Base-by-base conservation (phyloP, 805 yeast species). In the Schwanniomyces pseudopolymorphus region DNA sequence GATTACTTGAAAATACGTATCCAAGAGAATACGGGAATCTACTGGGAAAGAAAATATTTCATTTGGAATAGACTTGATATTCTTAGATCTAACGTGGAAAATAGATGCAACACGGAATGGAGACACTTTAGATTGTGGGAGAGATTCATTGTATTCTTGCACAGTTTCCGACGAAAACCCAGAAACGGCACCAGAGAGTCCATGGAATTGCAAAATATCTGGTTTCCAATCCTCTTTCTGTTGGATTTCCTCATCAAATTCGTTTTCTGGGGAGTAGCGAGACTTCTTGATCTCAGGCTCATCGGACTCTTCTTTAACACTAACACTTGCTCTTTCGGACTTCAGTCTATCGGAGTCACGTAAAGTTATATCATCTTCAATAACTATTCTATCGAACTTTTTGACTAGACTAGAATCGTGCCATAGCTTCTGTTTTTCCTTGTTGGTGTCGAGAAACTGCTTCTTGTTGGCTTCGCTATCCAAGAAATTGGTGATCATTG, bases 71-170 rank as follows among this genome's bases (percentile, higher is more conserved):
- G 25, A 11, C 22, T 10, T 36, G 25, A 36, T 20, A 11, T 19
- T n/a, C 11, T 19, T 20, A 14, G 61, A 56, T 24, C 55, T 51
- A 1, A 59, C 45, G 43, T 56, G 53, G 49, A 59, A 59, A 9
- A 59, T 58, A 3, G 62, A 55, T 2, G 60, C 60, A 9, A 59
- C 63, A 14, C 61, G 39, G 40, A 58, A 59, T 16, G 63, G 62
- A 17, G 51, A 52, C 28, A 47, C 48, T 19, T 45, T 41, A 22
- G 22, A 39, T 10, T 41, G 21, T 1, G 24, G 33, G 4, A 54
- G 22, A 6, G 43, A 47, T 16, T 35, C 43, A 39, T 52, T 56
- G 40, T 55, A 58, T 28, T 55, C 50, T 27, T 52, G 53, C 6
- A 59, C 51, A 11, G 59, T 39, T 28, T 46, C 43, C 8, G 51